Evolutionary conservation across 2,329 filamentous ascomycete species (phyloP), one percentile per base, ranked within the genome.

Genomic region (Aureobasidium melanogenum): DNA sequence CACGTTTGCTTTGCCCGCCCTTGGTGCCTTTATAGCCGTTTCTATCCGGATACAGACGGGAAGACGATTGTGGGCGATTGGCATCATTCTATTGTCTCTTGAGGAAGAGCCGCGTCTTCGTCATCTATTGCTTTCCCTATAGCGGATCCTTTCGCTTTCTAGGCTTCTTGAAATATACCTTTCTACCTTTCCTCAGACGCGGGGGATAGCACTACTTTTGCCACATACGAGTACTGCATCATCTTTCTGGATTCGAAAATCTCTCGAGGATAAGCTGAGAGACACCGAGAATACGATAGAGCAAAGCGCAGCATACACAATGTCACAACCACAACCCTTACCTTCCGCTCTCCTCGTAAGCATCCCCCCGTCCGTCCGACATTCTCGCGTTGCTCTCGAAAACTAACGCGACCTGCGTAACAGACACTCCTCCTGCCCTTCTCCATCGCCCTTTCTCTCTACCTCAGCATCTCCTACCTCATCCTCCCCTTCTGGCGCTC

Each of bases 361-460:
- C 26, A 12, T 38, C 39, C 17, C 28, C 2, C 28, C 14, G 3
- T 32, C 30, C 30, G 10, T 9, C 30, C 30, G 2, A 9, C 30
- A 12, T 32, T 10, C 2, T 10, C 9, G 7, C 30, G 10, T 32
- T 8, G 10, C 24, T 19, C 28, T 30, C 28, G 8, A 30, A 5
- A 30, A 30, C 28, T 30, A 30, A 30, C 28, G n/a, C n/a, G 8
- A 30, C 28, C 28, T n/a, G n/a, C n/a, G 8, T 26, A 55, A 28
- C 19, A 59, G 56, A 41, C 56, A 14, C 63, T 47, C 34, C 60
- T 38, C 38, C 47, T 50, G 38, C 60, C 48, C 15, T 56, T 51
- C 54, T 48, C 38, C 34, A 46, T 44, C n/a, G 46, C 26, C 34
- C 55, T 43, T 15, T 43, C 30, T 54, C 62, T 48, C 43, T 63